Base-by-base conservation (phyloP, 345 rosid genomes). In the Lenwebbia sp. region DNA sequence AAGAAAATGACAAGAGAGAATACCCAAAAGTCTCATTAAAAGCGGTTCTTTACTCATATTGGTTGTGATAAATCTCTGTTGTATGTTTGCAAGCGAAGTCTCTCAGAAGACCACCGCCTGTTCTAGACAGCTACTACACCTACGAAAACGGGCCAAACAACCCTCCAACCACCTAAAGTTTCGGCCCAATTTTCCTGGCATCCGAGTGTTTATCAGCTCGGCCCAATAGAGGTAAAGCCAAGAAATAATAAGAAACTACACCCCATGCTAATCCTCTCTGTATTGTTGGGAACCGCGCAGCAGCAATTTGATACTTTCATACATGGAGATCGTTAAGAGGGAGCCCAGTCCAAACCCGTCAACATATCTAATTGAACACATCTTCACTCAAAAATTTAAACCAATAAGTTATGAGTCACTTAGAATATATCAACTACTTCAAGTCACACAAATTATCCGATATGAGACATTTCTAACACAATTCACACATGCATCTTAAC, bases 191-290 rank as follows among this genome's bases (percentile, higher is more conserved):
- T 5, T 87, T 11, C 84, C 49, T 93, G 33, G 58, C 86, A 4
- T 41, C 88, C 1, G 37, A 60, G 6, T n/a, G 1, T 54, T 40
- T 78, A 83, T 51, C 55, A n/a, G 65, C 93, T 88, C 55, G 92
- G 94, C 87, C 95, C 94, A 37, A 85, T 37, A 54, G 85, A 92
- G 92, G 96, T 90, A 84, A 85, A 65, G 17, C 76, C 76, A 0
- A 65, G 76, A 65, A 65, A 62, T 7, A 65, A 65, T 7, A 30
- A 17, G 11, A 65, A 8, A 65, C 23, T 8, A 15, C 76, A 7
- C 12, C 76, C 76, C 76, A 17, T 30, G 22, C 23, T 15, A 30
- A 65, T 17, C 41, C 10, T 15, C 75, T 30, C 41, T 1, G 21
- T 0, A 2, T 40, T 40, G 41, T 40, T 40, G 41, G 41, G 41